Conservation (phyloP, 2,329 filamentous ascomycete species). For the Colletotrichum zoysiae region DNA sequence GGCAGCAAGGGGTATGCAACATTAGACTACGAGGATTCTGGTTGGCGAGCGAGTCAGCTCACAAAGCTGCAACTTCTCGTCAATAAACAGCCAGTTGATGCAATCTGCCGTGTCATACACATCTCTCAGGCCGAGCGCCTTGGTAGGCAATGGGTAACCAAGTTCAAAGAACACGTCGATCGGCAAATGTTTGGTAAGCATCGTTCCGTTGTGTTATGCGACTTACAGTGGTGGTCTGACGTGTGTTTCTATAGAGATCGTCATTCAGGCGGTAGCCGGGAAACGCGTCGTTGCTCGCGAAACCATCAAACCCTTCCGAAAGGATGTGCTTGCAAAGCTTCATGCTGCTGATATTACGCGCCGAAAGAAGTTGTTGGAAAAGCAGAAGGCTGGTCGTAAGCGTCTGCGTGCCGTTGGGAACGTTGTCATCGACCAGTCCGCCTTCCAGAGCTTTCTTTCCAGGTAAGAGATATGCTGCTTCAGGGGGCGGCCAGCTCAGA, state of each 20-base stretch:
- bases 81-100: conserved; percentile 93
- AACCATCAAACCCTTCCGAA: conserved; percentile 95
- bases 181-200: conserved; percentile 84
- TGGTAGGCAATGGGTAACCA: conserved; percentile 89
- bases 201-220: no score
- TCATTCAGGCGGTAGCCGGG: conserved; percentile 92
- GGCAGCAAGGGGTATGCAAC: conserved; percentile 88
- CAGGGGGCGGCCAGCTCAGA: no score
- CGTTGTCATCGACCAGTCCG: conserved; percentile 95
- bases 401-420: conserved; percentile 86
- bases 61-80: conserved; percentile 93
- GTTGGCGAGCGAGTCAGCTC: conserved; percentile 83
- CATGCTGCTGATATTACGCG: conserved; percentile 90
- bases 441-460: conserved; percentile 92
- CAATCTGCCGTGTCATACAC: conserved; percentile 92
- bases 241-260: conserved; percentile 71
- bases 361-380: conserved; percentile 89
- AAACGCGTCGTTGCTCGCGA: conserved; percentile 88
- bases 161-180: conserved; percentile 97
- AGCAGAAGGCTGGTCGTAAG: conserved; percentile 96
- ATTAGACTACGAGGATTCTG: conserved; percentile 96
- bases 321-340: conserved; percentile 93
- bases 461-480: conserved; percentile 63
- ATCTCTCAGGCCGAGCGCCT: conserved; percentile 83
- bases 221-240: background rate